Percentiles rank a stretch among this genome's conserved stretches.
Conservation (phyloP, 2,329 filamentous ascomycete genomes). For the Penicillium sp. region DNA sequence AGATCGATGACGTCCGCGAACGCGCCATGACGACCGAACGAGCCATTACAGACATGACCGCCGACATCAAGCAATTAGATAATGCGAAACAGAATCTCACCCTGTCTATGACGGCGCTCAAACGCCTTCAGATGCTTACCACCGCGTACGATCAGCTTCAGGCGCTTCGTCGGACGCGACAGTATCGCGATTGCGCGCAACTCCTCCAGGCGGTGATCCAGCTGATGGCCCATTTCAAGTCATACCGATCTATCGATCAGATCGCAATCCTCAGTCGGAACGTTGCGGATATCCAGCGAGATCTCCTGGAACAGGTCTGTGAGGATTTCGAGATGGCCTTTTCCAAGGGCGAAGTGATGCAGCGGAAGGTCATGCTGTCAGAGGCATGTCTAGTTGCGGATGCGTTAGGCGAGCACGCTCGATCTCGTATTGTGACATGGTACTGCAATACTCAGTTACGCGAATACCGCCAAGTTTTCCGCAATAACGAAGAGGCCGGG, state of each 20-base stretch:
- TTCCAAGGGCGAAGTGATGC: conserved; percentile 79
- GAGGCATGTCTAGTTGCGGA: conserved; percentile 96
- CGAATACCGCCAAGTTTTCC: conserved; percentile 94
- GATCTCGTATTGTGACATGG: conserved; percentile 84
- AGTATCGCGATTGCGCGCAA: conserved; percentile 94
- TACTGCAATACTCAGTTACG: conserved; percentile 97
- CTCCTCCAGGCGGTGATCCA: conserved; percentile 93
- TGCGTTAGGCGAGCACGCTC: conserved; percentile 85
- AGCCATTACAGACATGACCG: conserved; percentile 97
- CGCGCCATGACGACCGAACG: conserved; percentile 91
- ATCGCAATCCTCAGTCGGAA: conserved; percentile 91
- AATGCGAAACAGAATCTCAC: conserved; percentile 96
- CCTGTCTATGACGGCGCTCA: conserved; percentile 95
- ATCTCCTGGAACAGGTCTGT: conserved; percentile 95
- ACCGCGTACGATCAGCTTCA: conserved; percentile 97
- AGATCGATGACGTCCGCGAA: conserved; percentile 90
- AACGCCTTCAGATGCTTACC: conserved; percentile 96
- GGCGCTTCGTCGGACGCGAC: conserved; percentile 78
- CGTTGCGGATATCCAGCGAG: conserved; percentile 89
- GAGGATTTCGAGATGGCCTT: conserved; percentile 98
- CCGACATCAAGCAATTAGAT: conserved; percentile 96
- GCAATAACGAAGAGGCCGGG: conserved; percentile 94
- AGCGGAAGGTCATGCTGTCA: conserved; percentile 70
- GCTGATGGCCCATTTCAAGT: conserved; percentile 98
- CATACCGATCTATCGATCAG: conserved; percentile 96